These are phyloP conservation scores for Candida tunisiensis DNA, from an alignment of 1,139 yeast genomes.

Conservation along the genomic window DNA sequence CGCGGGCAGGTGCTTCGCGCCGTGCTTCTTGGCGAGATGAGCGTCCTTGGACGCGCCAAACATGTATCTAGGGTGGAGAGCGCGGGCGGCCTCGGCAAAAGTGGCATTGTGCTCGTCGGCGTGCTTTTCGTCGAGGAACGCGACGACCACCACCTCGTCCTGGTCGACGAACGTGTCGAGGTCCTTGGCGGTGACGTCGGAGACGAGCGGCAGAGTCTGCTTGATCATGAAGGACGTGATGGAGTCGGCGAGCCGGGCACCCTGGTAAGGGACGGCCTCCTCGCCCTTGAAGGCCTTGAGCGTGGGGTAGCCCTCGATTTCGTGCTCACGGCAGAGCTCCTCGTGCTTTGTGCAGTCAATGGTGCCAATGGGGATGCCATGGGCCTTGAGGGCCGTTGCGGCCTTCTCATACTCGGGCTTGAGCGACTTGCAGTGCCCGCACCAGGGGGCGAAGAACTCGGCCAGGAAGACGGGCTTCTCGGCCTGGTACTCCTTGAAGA, in stretches of 20 bases:
- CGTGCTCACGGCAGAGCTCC: constrained; percentile 59
- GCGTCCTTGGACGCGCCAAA: constrained; percentile 42
- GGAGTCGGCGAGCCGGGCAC: constrained; percentile 69
- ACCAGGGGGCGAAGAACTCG: constrained; percentile 98
- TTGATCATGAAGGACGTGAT: constrained; percentile 68
- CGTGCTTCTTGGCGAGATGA: constrained; percentile 29
- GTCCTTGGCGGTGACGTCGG: constrained; percentile 29
- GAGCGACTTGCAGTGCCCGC: constrained; percentile 91
- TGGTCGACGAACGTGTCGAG: constrained; percentile 29
- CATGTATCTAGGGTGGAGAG: constrained; percentile 40
- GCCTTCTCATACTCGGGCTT: constrained; percentile 87
- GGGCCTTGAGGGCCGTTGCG: constrained; percentile 52
- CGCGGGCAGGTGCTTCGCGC: constrained; percentile 26
- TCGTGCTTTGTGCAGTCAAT: constrained; percentile 84
- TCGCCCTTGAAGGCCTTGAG: constrained; percentile 69
- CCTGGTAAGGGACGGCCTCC: constrained; percentile 39
- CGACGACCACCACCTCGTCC: constrained; percentile 34
- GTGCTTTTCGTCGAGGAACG: constrained; percentile 24
- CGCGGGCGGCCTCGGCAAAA: constrained; percentile 35
- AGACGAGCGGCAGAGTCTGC: constrained; percentile 71
- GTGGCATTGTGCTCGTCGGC: constrained; percentile 26
- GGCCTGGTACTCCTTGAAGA: constrained; percentile 47
- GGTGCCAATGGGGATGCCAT: constrained; percentile 69
- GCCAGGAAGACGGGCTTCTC: constrained; percentile 74
- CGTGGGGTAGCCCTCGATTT: constrained; percentile 84